Evolutionary conservation across 306 rosid species (phyloP).

Genomic region (Astragalus membranaceus): DNA sequence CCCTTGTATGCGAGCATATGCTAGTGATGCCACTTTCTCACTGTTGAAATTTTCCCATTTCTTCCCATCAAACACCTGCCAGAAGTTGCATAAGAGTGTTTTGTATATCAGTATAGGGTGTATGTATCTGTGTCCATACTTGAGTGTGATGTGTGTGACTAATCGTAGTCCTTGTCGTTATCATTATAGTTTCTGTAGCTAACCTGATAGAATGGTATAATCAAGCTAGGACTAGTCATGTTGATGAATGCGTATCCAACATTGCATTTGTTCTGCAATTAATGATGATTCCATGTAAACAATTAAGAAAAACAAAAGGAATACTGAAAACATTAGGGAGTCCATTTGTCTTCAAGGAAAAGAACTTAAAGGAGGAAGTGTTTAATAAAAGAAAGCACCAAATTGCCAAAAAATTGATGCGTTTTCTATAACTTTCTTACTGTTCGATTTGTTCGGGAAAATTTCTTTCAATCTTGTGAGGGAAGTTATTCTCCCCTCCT

Average conservation of each 20-base stretch:
- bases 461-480: not conserved
- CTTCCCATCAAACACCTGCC: constrained; percentile 62
- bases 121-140: too few relatives aligned
- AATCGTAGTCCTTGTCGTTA: not conserved
- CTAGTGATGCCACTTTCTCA: constrained; percentile 66
- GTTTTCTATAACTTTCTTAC: not conserved
- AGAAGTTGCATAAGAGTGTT: not conserved
- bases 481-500: not conserved
- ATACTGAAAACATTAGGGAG: not conserved
- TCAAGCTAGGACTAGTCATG: constrained; percentile 54
- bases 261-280: constrained; percentile 67
- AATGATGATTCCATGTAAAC: constrained; percentile 7
- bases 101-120: too few relatives aligned
- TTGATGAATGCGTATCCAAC: constrained; percentile 84
- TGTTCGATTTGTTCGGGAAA: not conserved
- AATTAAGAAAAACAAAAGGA: not conserved
- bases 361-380: not conserved
- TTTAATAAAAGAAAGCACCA: not conserved
- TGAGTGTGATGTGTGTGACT: constrained; percentile 8
- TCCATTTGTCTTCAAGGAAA: not conserved
- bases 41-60: constrained; percentile 79
- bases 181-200: not conserved
- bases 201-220: constrained; percentile 65
- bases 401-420: not conserved
- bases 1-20: constrained; percentile 76